Evolutionary conservation across 257 asterid genomes (phyloP), one percentile per base, ranked within the genome.

Genomic region (Prunella vulgaris): DNA sequence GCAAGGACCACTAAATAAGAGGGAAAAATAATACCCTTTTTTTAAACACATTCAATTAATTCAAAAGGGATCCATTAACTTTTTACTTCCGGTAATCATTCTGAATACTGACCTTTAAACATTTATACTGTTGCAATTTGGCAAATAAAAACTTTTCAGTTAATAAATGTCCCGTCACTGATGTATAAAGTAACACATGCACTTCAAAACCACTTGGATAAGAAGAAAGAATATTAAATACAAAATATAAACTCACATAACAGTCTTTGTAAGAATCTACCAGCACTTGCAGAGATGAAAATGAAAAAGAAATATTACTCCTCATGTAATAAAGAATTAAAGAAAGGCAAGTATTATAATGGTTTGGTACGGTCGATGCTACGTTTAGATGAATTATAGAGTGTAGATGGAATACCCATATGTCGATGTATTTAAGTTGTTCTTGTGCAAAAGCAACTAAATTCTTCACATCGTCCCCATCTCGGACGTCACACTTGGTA

Each of bases 401-500:
- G 9, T 60, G 58, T 64, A 74, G 79, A 73, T 58, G 66, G 62
- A 33, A 48, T 88, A 93, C 98, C 98, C 98, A 93, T 81, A 93
- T 80, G 73, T 93, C 98, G 64, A 93, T 82, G 84, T 87, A 81
- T 71, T 80, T 75, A 37, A 93, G 90, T 28, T 85, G 79, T 66
- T 84, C 80, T 74, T 90, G 86, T 1, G 97, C 90, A 84, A 88
- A 93, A 59, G 84, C 68, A 76, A 88, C 97, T 78, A 93, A 80
- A 65, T 79, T 85, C 87, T 82, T 90, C 73, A 93, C 95, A 49
- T 83, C 86, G 0, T 77, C 76, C 28, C 96, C 91, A 54, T 84
- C 82, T 77, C 92, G 83, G 76, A 93, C 95, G 75, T 93, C 98
- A 74, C 98, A 93, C 18, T 74, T 81, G 77, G 90, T 88, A 42